Evolutionary conservation across 352 stramenopile species (phyloP).

Genomic region (Globisporangium okanoganense): DNA sequence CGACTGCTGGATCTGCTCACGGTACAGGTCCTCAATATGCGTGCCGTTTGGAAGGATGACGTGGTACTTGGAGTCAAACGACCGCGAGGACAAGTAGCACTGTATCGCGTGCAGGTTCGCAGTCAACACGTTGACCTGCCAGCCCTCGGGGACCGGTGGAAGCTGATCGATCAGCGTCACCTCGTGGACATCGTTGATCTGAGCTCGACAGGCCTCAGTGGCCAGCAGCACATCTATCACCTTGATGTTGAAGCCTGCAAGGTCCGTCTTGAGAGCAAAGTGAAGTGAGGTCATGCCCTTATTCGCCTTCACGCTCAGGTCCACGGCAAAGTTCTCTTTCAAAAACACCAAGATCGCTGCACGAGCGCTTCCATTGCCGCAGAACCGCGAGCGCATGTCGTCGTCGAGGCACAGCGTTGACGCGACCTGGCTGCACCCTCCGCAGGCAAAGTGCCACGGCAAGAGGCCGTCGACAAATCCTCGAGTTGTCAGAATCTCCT

Average conservation of each 20-base stretch:
- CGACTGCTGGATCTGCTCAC: constrained; percentile 28
- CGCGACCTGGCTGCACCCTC: constrained; percentile 35
- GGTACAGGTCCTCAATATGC: constrained; percentile 34
- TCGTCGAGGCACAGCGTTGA: constrained; percentile 42
- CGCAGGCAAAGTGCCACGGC: constrained; percentile 65
- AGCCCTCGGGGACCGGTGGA: constrained; percentile 29
- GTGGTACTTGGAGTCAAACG: constrained; percentile 45
- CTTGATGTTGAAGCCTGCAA: constrained; percentile 35
- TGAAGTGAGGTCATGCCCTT: constrained; percentile 42
- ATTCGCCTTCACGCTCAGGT: constrained; percentile 25
- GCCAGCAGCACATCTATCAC: constrained; percentile 51
- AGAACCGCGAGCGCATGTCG: constrained; percentile 34
- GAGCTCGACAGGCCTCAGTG: background rate
- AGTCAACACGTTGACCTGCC: constrained; percentile 21
- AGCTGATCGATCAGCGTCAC: constrained; percentile 41
- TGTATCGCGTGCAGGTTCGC: constrained; percentile 20
- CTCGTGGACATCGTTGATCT: constrained; percentile 59
- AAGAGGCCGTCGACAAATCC: constrained; percentile 35
- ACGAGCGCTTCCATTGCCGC: constrained; percentile 35
- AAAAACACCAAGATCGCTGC: constrained; percentile 37
- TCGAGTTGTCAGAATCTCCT: constrained; percentile 27
- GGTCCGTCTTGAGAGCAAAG: constrained; percentile 48
- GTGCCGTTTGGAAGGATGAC: constrained; percentile 45
- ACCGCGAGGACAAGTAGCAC: constrained; percentile 43
- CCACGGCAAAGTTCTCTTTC: constrained; percentile 25